phyloP scores from a whole-genome alignment of 1,284 basidiomycete genomes.

The Microbotryum intermedium region DNA sequence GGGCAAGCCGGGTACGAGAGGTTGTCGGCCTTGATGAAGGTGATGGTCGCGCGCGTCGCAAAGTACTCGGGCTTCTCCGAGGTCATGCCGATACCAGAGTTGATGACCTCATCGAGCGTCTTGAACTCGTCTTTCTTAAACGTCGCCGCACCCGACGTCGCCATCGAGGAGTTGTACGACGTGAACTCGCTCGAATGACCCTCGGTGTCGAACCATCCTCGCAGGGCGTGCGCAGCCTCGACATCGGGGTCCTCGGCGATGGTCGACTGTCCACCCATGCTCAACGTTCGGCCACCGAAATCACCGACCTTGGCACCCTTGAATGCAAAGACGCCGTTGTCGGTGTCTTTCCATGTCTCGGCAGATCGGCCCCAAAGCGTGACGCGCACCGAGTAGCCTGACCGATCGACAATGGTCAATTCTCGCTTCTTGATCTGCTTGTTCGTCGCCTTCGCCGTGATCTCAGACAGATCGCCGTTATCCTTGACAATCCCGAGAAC shows the following conservation, averaged over 20 bases:
- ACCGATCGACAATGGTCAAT: slow-evolving; percentile 76
- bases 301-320: slow-evolving; percentile 93
- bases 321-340: slow-evolving; percentile 63
- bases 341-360: slow-evolving; percentile 51
- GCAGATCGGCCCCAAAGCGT: slow-evolving; percentile 97
- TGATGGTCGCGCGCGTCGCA: slow-evolving; percentile 69
- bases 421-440: slow-evolving; percentile 82
- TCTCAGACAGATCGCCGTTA: slow-evolving; percentile 56
- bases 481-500: slow-evolving; percentile 79
- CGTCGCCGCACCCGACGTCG: slow-evolving; percentile 37
- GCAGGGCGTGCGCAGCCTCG: slow-evolving; percentile 69
- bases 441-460: slow-evolving; percentile 63
- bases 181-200: slow-evolving; percentile 60
- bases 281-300: slow-evolving; percentile 81
- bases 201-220: slow-evolving; percentile 77
- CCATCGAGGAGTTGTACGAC: slow-evolving; percentile 49
- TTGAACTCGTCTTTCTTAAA: slow-evolving; percentile 65
- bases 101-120: slow-evolving; percentile 71
- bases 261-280: slow-evolving; percentile 57
- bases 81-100: slow-evolving; percentile 45
- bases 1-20: slow-evolving; percentile 87
- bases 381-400: slow-evolving; percentile 67
- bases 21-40: slow-evolving; percentile 80
- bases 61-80: slow-evolving; percentile 74
- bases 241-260: slow-evolving; percentile 85